Conservation (phyloP, 768 basidiomycete genomes). For the Lactarius akahatsu region DNA sequence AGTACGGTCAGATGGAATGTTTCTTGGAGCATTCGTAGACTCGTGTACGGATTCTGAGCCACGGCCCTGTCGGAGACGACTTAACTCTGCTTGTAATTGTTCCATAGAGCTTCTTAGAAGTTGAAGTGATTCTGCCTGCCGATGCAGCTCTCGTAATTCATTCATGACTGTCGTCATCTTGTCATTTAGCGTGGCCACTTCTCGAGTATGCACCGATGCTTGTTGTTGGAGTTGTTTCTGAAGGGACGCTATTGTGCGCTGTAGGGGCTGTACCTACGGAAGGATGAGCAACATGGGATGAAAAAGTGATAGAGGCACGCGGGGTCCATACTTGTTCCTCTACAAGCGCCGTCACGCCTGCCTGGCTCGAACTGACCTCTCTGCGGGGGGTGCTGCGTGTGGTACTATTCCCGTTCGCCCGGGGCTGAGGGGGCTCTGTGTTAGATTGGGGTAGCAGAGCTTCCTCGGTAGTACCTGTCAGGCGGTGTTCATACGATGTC, state of each 20-base stretch:
- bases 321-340: slow-evolving; percentile 23
- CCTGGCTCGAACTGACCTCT: slow-evolving; percentile 3
- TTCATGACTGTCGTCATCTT: slow-evolving; percentile 20
- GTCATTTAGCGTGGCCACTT: slow-evolving; percentile 24
- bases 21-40: slow-evolving; percentile 15
- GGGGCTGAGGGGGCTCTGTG: slow-evolving; percentile 2
- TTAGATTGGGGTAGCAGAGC: slow-evolving; percentile 16
- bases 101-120: slow-evolving; percentile 25
- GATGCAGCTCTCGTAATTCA: slow-evolving; percentile 24
- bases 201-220: slow-evolving; percentile 20
- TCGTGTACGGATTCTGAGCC: slow-evolving; percentile 23
- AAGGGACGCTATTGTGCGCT: slow-evolving; percentile 23
- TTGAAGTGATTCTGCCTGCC: slow-evolving; percentile 25
- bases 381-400: slow-evolving; percentile 1
- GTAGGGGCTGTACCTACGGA: slow-evolving; percentile 23
- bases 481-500: slow-evolving; percentile 11
- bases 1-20: slow-evolving; percentile 14
- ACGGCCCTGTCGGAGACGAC: slow-evolving; percentile 13
- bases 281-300: slow-evolving; percentile 4
- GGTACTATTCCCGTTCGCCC: slow-evolving; percentile 9
- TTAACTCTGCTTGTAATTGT: slow-evolving; percentile 25
- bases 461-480: slow-evolving; percentile 14
- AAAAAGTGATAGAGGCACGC: not conserved
- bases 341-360: slow-evolving; percentile 15
- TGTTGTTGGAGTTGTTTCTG: slow-evolving; percentile 28